Evolutionary conservation across 306 rosid genomes (phyloP).

Genomic region (Biancaea sappan): DNA sequence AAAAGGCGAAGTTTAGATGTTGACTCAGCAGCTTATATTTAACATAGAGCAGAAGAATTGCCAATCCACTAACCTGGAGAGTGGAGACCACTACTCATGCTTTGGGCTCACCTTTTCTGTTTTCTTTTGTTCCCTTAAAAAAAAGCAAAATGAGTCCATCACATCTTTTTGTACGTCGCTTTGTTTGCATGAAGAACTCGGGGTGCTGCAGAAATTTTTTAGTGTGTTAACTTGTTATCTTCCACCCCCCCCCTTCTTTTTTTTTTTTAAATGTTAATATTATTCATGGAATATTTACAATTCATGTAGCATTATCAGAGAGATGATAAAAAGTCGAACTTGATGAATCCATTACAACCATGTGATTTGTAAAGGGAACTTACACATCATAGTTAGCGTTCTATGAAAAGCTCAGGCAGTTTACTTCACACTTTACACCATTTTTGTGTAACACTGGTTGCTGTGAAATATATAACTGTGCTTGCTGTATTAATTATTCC

Average conservation of each 20-base stretch:
- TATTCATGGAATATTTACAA: constrained; percentile 26
- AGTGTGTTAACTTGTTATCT: constrained; percentile 23
- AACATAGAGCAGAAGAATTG: constrained; percentile 19
- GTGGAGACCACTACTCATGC: constrained; percentile 39
- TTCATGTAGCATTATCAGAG: constrained; percentile 17
- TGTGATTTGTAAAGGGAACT: constrained; percentile 31
- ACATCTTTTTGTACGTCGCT: constrained; percentile 18
- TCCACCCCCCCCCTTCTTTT: no score
- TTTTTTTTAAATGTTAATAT: constrained; percentile 1
- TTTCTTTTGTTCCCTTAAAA: no score
- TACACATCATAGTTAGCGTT: constrained; percentile 17
- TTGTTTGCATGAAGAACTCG: neutral
- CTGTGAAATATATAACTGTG: neutral
- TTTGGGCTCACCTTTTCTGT: constrained; percentile 29
- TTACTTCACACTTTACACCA: neutral
- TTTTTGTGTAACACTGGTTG: neutral
- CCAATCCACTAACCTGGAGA: constrained; percentile 42
- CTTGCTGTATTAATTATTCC: neutral
- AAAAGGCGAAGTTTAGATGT: constrained; percentile 66
- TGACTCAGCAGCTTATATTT: constrained; percentile 54
- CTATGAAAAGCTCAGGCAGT: neutral
- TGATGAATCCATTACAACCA: constrained; percentile 4
- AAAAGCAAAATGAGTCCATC: constrained; percentile 20
- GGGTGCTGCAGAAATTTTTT: constrained; percentile 16
- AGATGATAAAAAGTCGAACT: constrained; percentile 15